Conservation (phyloP, 2,329 filamentous ascomycete species). For the Diaporthe australafricana region DNA sequence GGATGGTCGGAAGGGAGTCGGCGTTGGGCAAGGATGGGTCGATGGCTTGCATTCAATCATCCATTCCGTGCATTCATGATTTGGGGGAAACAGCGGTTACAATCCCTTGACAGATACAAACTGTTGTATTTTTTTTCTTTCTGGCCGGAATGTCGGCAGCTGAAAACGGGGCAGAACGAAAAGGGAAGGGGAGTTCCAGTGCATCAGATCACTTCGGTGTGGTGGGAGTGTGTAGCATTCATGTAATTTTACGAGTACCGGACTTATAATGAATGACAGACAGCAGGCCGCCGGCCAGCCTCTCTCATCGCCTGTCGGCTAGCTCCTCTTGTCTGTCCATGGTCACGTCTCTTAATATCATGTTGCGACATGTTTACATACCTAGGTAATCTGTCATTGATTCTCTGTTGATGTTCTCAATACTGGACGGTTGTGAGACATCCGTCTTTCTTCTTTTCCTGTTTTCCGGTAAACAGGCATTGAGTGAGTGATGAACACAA, state of each 20-base stretch:
- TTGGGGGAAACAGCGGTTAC: neutral
- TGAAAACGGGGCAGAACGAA: neutral
- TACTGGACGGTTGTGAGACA: too few relatives aligned
- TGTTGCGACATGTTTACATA: too few relatives aligned
- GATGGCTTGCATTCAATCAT: conserved; percentile 1
- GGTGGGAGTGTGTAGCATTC: neutral
- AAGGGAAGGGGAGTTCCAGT: neutral
- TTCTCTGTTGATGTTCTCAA: too few relatives aligned
- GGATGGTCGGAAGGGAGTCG: neutral
- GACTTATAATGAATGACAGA: conserved; percentile 18
- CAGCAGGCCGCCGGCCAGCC: too few relatives aligned
- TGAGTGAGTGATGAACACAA: too few relatives aligned
- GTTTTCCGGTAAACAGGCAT: too few relatives aligned
- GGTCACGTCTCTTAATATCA: too few relatives aligned
- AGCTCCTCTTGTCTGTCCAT: too few relatives aligned
- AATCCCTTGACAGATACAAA: neutral
- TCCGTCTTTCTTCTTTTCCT: too few relatives aligned
- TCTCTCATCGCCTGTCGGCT: too few relatives aligned
- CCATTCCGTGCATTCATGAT: neutral
- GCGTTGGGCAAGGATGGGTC: neutral
- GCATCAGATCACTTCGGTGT: neutral
- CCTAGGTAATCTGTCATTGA: too few relatives aligned
- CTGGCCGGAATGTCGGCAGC: neutral
- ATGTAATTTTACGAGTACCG: conserved; percentile 28
- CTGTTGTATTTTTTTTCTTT: too few relatives aligned